Base-by-base conservation (phyloP, 352 stramenopile species). In the Saprolegnia diclina region DNA sequence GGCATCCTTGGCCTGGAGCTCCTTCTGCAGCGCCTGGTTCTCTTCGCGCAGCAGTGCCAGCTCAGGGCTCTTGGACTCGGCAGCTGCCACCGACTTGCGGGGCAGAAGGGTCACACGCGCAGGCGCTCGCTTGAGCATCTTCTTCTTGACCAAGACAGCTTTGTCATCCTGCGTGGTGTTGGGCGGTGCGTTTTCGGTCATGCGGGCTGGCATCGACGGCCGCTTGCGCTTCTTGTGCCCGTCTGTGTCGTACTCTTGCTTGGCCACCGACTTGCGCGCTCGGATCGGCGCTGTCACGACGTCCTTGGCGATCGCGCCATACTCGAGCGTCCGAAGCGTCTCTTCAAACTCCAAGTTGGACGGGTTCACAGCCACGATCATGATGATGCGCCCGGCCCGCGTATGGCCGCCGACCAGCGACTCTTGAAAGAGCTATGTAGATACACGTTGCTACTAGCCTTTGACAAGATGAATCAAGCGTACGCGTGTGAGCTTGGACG, bases 331-430 rank as follows among this genome's bases (percentile, higher is more conserved):
- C 21, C 97, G 94, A 32, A 98, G 79, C 1, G 95, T 98, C 69
- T 99, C 96, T 56, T 99, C 94, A 76, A 98, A 99, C 65, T 99
- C 95, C 62, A 88, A 77, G 42, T 81, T 85, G 13, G 83, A 88
- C 14, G 96, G 95, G 71, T 98, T 98, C 29, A 98, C 92, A 53
- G 97, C 97, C 29, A 98, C 93, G 73, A 99, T 97, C 94, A 99
- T 99, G 22, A 94, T 89, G 0, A 97, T 88, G 18, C 87, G 88
- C 2, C 90, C 90, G 44, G 84, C 73, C 50, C 94, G 82, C 37
- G 81, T 85, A 24, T 59, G 52, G 9, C 52, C 52, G n/a, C 84
- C 82, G 1, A 90, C 77, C 11, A 99, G 79, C 71, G 96, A 95
- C 72, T 97, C 88, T 80, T 98, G 95, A 64, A 99, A 98, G 53